These are phyloP conservation scores for Erucastrum elatum DNA, from an alignment of 345 rosid genomes.

Conservation along the genomic window DNA sequence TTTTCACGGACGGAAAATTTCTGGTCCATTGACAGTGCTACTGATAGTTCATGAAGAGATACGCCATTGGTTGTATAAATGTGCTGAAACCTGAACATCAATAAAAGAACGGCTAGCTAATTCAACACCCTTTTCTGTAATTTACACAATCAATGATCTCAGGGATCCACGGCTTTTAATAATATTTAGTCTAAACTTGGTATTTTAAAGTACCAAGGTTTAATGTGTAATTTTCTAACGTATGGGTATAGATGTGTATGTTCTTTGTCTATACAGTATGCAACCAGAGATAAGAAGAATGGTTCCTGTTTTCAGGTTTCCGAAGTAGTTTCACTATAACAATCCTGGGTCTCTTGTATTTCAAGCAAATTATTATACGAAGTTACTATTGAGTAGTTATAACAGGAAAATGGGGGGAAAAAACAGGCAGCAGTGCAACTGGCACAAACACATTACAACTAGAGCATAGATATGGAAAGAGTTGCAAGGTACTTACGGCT, in stretches of 20 bases:
- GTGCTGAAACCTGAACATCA: constrained; percentile 67
- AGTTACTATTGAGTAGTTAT: not conserved
- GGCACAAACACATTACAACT: constrained; percentile 44
- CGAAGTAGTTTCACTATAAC: constrained; percentile 9
- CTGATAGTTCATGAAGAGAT: constrained; percentile 91
- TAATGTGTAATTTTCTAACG: not conserved
- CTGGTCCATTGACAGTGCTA: constrained; percentile 57
- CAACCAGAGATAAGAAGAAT: not conserved
- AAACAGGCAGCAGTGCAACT: not conserved
- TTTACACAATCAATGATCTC: not conserved
- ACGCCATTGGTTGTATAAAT: constrained; percentile 98
- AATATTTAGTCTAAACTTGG: not conserved
- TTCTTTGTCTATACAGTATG: not conserved
- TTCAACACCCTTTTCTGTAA: not conserved
- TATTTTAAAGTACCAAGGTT: not conserved
- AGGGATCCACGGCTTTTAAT: not conserved
- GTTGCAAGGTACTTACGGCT: constrained; percentile 66
- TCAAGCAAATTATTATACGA: not conserved
- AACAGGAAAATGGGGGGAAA: not conserved
- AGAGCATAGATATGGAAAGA: constrained; percentile 1
- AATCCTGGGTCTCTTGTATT: not conserved
- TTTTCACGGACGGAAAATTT: constrained; percentile 59
- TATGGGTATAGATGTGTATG: not conserved
- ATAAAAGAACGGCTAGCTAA: not conserved
- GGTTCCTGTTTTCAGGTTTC: constrained; percentile 8